phyloP scores from a whole-genome alignment of 2,329 filamentous ascomycete genomes.

The Cytospora chrysosperma region DNA sequence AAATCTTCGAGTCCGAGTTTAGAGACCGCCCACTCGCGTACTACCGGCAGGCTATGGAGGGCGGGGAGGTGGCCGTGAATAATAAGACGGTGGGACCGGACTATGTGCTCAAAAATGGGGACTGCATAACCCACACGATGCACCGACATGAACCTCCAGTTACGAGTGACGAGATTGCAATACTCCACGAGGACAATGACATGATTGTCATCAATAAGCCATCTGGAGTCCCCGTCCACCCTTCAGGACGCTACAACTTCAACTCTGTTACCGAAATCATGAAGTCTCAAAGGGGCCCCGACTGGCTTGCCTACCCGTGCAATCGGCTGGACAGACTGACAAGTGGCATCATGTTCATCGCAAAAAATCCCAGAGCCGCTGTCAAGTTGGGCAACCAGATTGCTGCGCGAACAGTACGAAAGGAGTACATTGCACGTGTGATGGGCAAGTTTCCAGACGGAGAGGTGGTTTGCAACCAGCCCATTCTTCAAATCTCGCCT shows the following conservation, averaged over 20 bases:
- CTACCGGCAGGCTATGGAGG: constrained; percentile 81
- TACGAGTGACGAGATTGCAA: constrained; percentile 71
- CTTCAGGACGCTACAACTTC: constrained; percentile 91
- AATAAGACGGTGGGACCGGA: constrained; percentile 66
- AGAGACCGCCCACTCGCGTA: constrained; percentile 83
- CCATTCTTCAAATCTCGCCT: constrained; percentile 89
- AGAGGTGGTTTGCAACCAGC: constrained; percentile 88
- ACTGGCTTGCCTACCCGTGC: constrained; percentile 66
- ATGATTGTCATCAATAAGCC: constrained; percentile 98
- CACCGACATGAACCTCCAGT: constrained; percentile 96
- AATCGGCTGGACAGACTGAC: constrained; percentile 93
- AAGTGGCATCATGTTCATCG: constrained; percentile 97
- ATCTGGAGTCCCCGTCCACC: constrained; percentile 90
- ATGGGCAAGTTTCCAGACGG: constrained; percentile 89
- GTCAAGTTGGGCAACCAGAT: constrained; percentile 77
- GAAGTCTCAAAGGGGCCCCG: constrained; percentile 65
- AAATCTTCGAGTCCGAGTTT: constrained; percentile 91
- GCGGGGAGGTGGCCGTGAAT: constrained; percentile 77
- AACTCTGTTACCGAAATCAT: constrained; percentile 95
- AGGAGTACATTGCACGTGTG: constrained; percentile 92
- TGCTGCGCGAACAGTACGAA: constrained; percentile 76
- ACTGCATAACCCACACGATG: constrained; percentile 87
- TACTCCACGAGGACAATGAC: constrained; percentile 88
- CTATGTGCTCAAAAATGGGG: constrained; percentile 80
- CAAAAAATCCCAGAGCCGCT: constrained; percentile 78